Evolutionary conservation across 2,329 filamentous ascomycete genomes (phyloP).

Genomic region (Ceratocystis lukuohia): DNA sequence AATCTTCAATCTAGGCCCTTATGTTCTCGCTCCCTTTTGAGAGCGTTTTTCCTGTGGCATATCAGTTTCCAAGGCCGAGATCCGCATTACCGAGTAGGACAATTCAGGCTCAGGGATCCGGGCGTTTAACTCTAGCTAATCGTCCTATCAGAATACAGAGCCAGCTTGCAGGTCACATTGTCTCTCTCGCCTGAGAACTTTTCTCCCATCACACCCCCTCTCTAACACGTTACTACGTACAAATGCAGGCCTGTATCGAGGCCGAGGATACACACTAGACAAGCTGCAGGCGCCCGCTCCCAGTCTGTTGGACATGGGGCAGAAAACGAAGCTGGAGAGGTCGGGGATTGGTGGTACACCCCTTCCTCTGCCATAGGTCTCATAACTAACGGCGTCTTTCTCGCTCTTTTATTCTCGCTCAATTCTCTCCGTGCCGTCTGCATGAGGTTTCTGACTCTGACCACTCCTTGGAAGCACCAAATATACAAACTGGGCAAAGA

Average conservation of each 20-base stretch:
- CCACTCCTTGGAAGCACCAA: background rate
- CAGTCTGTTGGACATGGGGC: background rate
- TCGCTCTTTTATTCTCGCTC: background rate
- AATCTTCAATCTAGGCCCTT: background rate
- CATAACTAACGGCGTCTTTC: constrained; percentile 2
- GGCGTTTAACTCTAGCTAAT: constrained; percentile 10
- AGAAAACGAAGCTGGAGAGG: background rate
- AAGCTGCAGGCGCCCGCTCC: background rate
- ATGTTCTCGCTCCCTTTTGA: background rate
- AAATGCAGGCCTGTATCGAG: constrained; percentile 1
- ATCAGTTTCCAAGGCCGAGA: background rate
- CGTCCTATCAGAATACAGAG: constrained; percentile 4
- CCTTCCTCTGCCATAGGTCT: background rate
- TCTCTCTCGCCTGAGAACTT: background rate
- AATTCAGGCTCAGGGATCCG: background rate
- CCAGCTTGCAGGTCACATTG: constrained; percentile 6
- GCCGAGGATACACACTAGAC: background rate
- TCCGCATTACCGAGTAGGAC: constrained; percentile 2
- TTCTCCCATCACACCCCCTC: background rate
- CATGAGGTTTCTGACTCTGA: constrained; percentile 12
- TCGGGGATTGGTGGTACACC: background rate
- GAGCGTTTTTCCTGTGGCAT: background rate
- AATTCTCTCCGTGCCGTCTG: constrained; percentile 27
- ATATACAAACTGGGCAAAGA: background rate
- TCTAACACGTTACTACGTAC: background rate